phyloP scores from a whole-genome alignment of 345 rosid species.

The Populus euphratica region DNA sequence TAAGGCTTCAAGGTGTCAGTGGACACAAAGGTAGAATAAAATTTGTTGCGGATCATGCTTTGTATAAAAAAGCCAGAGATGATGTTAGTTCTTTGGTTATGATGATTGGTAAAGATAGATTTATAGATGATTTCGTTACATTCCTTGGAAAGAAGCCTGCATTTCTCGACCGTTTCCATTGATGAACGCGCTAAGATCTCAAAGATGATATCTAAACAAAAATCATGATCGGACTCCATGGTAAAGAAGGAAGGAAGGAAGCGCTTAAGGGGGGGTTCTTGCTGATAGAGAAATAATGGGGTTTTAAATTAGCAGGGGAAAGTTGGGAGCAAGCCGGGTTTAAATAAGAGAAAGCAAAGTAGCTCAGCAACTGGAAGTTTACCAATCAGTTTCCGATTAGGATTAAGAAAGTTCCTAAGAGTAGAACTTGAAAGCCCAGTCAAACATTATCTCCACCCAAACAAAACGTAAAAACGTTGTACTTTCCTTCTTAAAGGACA shows the following conservation, averaged over 20 bases:
- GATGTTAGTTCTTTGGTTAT: conserved; percentile 5
- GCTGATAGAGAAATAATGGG: neutral
- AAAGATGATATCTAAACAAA: neutral
- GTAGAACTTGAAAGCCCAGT: too few species aligned
- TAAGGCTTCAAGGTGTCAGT: neutral
- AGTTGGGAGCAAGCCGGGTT: neutral
- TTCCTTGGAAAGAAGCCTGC: conserved; percentile 7
- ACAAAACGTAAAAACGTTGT: too few species aligned
- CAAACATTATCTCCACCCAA: too few species aligned
- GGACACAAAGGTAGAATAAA: neutral
- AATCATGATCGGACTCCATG: neutral
- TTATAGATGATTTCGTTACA: neutral
- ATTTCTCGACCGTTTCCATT: neutral
- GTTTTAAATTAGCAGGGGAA: neutral
- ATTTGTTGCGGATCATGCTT: too few species aligned
- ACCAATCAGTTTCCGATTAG: too few species aligned
- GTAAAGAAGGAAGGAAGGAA: neutral
- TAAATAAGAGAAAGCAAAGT: neutral
- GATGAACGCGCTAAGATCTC: conserved; percentile 12
- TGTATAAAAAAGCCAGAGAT: conserved; percentile 15
- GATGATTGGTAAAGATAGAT: conserved; percentile 12
- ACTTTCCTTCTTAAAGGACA: too few species aligned
- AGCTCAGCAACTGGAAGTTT: too few species aligned
- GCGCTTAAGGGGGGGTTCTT: neutral
- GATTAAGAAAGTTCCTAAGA: too few species aligned